Conservation (phyloP, 1,284 basidiomycete species). For the Moniliella sp. region DNA sequence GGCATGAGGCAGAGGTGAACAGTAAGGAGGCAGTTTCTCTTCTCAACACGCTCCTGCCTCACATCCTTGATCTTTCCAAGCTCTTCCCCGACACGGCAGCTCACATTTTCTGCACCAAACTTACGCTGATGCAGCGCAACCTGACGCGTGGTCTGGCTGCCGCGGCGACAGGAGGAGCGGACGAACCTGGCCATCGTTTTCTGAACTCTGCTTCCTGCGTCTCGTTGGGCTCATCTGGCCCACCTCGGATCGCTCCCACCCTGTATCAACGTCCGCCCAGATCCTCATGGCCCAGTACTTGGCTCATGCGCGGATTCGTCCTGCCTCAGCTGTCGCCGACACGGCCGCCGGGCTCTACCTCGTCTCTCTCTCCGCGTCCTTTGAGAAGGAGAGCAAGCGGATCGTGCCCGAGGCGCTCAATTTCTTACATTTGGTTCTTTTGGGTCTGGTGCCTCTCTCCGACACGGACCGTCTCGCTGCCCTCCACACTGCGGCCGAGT, state of each 20-base stretch:
- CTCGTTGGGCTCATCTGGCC: slow-evolving; percentile 61
- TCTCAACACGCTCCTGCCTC: slow-evolving; percentile 53
- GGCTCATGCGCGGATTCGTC: slow-evolving; percentile 57
- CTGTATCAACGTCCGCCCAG: slow-evolving; percentile 63
- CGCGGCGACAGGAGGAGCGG: slow-evolving; percentile 39
- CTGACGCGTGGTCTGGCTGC: slow-evolving; percentile 58
- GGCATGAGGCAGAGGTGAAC: slow-evolving; percentile 29
- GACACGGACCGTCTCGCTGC: slow-evolving; percentile 9
- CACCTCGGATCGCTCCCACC: slow-evolving; percentile 77
- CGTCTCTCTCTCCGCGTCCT: slow-evolving; percentile 52
- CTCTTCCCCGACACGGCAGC: slow-evolving; percentile 62
- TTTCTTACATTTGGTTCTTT: slow-evolving; percentile 53
- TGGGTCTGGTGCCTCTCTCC: slow-evolving; percentile 43
- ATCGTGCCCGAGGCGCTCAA: slow-evolving; percentile 73
- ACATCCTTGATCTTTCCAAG: slow-evolving; percentile 57
- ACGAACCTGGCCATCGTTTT: slow-evolving; percentile 65
- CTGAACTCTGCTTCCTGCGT: slow-evolving; percentile 63
- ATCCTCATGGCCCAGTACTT: slow-evolving; percentile 80
- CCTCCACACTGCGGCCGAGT: not conserved
- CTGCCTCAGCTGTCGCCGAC: slow-evolving; percentile 47
- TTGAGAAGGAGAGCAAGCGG: slow-evolving; percentile 62
- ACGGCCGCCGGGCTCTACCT: slow-evolving; percentile 59
- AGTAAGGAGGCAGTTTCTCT: too few relatives aligned
- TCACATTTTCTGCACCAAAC: slow-evolving; percentile 57
- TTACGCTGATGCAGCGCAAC: slow-evolving; percentile 81